Percentiles rank a stretch among this genome's conserved stretches.
These are phyloP conservation scores for Dendrobium officinale DNA, from an alignment of 106 monocot genomes.

Conservation along the genomic window DNA sequence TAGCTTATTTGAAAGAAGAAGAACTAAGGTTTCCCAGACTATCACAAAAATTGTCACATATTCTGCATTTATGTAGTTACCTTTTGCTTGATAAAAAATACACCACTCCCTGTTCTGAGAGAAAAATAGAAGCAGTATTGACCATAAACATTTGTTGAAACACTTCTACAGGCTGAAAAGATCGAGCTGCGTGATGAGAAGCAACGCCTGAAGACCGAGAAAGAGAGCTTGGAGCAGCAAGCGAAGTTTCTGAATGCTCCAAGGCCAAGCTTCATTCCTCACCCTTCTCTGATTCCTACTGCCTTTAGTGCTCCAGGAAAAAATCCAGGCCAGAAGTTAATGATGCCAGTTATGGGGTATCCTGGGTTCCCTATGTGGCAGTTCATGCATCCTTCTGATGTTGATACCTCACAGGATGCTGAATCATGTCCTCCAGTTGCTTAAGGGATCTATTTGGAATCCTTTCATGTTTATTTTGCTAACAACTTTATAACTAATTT, in stretches of 20 bases:
- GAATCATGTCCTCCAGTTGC: constrained; percentile 65
- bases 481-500: not conserved
- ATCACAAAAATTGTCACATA: too few species aligned
- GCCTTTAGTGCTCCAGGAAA: constrained; percentile 44
- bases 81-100: too few species aligned
- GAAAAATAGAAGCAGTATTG: not conserved
- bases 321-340: constrained; percentile 45
- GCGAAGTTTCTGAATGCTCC: constrained; percentile 29
- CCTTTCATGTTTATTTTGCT: not conserved
- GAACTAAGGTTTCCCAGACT: too few species aligned
- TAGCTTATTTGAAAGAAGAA: too few species aligned
- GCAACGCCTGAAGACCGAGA: constrained; percentile 49
- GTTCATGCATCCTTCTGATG: constrained; percentile 67
- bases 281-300: constrained; percentile 48
- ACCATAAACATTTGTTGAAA: not conserved
- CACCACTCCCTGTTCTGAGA: not conserved
- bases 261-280: constrained; percentile 17
- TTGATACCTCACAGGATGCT: constrained; percentile 62
- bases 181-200: constrained; percentile 72
- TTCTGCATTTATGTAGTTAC: too few species aligned
- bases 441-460: constrained; percentile 9
- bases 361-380: constrained; percentile 83
- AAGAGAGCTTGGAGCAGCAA: constrained; percentile 60
- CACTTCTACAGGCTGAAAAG: constrained; percentile 31
- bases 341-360: constrained; percentile 72